These are phyloP conservation scores for Xylariaceae sp. DNA, from an alignment of 2,329 filamentous ascomycete species.

Conservation along the genomic window DNA sequence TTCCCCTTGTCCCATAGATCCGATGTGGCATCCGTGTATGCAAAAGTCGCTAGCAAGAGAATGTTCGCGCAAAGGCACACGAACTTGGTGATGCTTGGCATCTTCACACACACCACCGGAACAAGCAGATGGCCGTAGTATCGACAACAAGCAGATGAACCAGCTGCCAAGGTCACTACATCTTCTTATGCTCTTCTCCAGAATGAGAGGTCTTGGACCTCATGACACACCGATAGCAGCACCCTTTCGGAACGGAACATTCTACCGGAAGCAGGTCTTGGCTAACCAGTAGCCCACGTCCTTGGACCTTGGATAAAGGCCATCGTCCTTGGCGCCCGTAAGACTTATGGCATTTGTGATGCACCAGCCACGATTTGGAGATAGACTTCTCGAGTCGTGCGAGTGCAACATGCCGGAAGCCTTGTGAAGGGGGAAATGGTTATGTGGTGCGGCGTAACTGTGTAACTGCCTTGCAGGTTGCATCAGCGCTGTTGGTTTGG, in stretches of 20 bases:
- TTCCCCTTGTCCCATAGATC: conserved; percentile 25
- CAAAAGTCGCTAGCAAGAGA: conserved; percentile 8
- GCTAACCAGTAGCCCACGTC: neutral
- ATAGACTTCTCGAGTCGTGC: too few species aligned
- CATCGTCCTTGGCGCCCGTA: conserved; percentile 4
- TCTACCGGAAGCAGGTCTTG: conserved; percentile 5
- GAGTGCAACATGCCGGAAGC: neutral
- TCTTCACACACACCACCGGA: neutral
- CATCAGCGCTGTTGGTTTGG: conserved; percentile 2
- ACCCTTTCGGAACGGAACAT: conserved; percentile 19
- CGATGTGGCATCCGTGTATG: conserved; percentile 22
- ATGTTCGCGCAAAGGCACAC: conserved; percentile 8
- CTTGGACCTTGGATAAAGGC: neutral
- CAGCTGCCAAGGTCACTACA: neutral
- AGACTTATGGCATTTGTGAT: neutral
- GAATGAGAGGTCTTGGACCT: neutral
- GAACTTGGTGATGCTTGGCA: conserved; percentile 7
- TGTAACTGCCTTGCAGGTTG: neutral
- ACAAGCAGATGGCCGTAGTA: neutral
- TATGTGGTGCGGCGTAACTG: neutral
- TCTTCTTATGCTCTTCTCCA: conserved; percentile 8
- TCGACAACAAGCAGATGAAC: neutral
- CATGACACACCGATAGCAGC: neutral
- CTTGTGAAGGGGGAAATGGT: neutral
- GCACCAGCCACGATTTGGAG: too few species aligned